Evolutionary conservation across 139 green algal species (phyloP).

Genomic region (Deuterostichococcus epilithicus): DNA sequence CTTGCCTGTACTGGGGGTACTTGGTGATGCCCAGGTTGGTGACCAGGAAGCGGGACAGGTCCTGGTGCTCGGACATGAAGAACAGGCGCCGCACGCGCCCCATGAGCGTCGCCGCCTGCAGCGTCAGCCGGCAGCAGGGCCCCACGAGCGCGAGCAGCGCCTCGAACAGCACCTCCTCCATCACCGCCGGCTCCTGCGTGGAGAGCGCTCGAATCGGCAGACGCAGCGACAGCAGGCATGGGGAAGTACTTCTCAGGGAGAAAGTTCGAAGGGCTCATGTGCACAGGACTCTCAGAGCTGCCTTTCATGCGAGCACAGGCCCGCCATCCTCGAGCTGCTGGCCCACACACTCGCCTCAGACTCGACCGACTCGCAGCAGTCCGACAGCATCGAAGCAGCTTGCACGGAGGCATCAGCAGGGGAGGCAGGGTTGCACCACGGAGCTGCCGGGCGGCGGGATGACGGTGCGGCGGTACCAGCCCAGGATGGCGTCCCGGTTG

Average conservation of each 20-base stretch:
- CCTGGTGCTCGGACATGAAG: constrained; percentile 69
- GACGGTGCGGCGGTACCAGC: not conserved
- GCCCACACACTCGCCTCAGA: too few species aligned
- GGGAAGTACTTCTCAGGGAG: too few species aligned
- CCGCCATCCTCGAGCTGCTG: too few species aligned
- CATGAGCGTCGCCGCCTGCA: constrained; percentile 11
- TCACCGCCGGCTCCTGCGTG: not conserved
- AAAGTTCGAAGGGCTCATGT: too few species aligned
- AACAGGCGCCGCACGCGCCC: constrained; percentile 67
- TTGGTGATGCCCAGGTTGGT: constrained; percentile 50
- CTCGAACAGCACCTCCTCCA: not conserved
- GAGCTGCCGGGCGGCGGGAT: not conserved
- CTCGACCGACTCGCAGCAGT: too few species aligned
- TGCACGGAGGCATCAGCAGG: too few species aligned
- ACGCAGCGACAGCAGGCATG: too few species aligned
- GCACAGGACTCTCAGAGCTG: too few species aligned
- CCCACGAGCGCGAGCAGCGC: not conserved
- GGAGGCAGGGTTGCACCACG: not conserved
- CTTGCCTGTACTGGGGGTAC: constrained; percentile 62
- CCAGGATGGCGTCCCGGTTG: not conserved
- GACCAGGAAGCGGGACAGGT: constrained; percentile 49
- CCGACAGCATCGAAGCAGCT: too few species aligned
- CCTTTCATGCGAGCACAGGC: too few species aligned
- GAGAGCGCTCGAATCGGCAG: too few species aligned
- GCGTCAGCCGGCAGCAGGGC: constrained; percentile 6